These are phyloP conservation scores for Ambrosiella beaveri DNA, from an alignment of 2,329 filamentous ascomycete species.

Conservation along the genomic window DNA sequence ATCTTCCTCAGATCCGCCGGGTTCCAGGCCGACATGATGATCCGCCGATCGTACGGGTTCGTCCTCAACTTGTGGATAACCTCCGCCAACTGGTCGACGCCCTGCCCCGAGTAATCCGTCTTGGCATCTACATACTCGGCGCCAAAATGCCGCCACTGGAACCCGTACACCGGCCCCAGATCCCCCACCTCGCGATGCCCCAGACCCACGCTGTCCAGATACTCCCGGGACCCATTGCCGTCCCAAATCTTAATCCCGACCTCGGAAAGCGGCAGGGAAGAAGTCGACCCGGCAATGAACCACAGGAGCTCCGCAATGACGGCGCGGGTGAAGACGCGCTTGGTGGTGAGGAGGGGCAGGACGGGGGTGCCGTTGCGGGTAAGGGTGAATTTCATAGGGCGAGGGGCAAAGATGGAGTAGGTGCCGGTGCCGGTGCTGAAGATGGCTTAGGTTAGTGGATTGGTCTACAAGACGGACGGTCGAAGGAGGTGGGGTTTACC, in stretches of 20 bases:
- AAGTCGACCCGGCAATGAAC: conserved; percentile 79
- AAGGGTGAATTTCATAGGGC: conserved; percentile 72
- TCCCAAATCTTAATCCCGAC: conserved; percentile 96
- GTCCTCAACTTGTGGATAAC: conserved; percentile 73
- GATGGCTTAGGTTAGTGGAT: not conserved
- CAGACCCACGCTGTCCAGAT: conserved; percentile 72
- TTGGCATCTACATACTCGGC: conserved; percentile 68
- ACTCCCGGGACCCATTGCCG: conserved; percentile 81
- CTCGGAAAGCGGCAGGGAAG: conserved; percentile 56
- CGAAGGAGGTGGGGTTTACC: conserved; percentile 28
- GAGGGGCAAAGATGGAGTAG: conserved; percentile 71
- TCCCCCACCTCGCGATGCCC: conserved; percentile 71
- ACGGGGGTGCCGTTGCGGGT: conserved; percentile 45
- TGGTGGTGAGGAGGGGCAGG: conserved; percentile 88
- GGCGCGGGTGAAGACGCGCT: conserved; percentile 83
- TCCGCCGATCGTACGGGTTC: conserved; percentile 74
- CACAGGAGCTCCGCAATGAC: conserved; percentile 87
- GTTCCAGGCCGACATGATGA: conserved; percentile 91
- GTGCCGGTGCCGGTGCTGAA: conserved; percentile 85
- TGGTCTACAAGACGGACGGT: not conserved
- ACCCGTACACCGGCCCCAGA: conserved; percentile 88
- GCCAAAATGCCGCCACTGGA: conserved; percentile 97
- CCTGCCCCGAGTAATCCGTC: conserved; percentile 71
- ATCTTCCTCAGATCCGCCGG: conserved; percentile 69
- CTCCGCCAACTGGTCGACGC: conserved; percentile 82